Evolutionary conservation across 116 monocot species (phyloP).

Genomic region (Papilionanthe hybrid): DNA sequence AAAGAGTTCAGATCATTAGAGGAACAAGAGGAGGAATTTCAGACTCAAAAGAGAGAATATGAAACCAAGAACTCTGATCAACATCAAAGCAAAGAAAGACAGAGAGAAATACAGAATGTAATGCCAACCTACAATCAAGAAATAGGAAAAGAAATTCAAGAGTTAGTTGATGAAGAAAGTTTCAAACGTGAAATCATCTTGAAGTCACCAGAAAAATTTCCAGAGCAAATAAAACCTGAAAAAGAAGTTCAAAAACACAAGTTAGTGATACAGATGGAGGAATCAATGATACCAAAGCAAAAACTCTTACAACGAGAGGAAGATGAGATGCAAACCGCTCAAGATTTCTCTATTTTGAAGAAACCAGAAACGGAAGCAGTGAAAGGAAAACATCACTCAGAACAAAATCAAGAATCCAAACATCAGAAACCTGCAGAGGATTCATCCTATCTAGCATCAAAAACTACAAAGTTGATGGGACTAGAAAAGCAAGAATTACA

Average conservation of each 20-base stretch:
- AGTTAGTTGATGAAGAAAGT: neutral
- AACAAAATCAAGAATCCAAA: neutral
- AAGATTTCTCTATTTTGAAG: neutral
- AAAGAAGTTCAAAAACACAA: neutral
- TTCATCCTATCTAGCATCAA: neutral
- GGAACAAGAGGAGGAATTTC: neutral
- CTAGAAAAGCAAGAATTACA: neutral
- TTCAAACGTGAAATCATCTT: slow-evolving; percentile 2
- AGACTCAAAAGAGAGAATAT: neutral
- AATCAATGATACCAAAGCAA: neutral
- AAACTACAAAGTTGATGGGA: neutral
- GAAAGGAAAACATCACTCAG: neutral
- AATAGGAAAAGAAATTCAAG: neutral
- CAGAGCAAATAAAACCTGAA: neutral
- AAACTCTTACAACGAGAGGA: neutral
- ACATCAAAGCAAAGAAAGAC: neutral
- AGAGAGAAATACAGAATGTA: neutral
- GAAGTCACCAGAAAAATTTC: neutral
- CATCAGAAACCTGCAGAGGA: neutral
- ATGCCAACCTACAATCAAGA: neutral
- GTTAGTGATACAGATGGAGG: neutral
- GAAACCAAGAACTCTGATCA: neutral
- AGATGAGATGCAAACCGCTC: neutral
- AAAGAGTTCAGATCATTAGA: neutral
- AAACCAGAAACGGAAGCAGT: neutral